Evolutionary conservation across 176 grass and related monocot genomes (phyloP), one percentile per base, ranked within the genome.

Genomic region (Bromus sterilis): DNA sequence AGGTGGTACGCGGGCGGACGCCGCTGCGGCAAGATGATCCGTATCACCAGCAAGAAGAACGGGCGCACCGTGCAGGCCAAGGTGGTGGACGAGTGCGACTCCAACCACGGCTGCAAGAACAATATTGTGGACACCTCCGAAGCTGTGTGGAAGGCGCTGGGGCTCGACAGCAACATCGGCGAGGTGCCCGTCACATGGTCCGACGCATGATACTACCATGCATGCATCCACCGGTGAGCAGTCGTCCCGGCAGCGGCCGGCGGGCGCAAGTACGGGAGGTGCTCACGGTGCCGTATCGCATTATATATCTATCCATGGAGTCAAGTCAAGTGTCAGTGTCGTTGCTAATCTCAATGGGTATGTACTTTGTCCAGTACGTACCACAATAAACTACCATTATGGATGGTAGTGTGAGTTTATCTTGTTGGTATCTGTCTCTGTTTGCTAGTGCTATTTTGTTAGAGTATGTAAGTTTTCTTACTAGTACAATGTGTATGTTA

Each of bases 81-180:
- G n/a, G 79, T 83, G 4, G 79, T 90, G 14, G 88, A 87, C 69
- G 66, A 90, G 67, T 86, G 84, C 58, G 84, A 86, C 73, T 71
- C 89, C 3, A 23, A 12, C 0, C 61, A 33, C 32, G 80, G 83
- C 10, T 91, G 89, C 75, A 16, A 51, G 20, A 6, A 75, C 68
- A 80, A 87, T 61, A 74, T 87, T 63, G 89, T 87, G 1, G 89
- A 91, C 76, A 72, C 84, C 18, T 80, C 89, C 3, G 32, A 48
- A 0, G 89, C 84, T 1, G 89, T 91, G 12, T 91, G 89, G 89
- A 32, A 62, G 15, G 81, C 77, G 7, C 80, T 91, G 26, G 85
- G 89, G 1, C 85, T 91, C 37, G 61, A 91, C 81, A 75, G 77
- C 30, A 6, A 66, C 73, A 34, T 58, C 40, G 89, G 85, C 70